Evolutionary conservation across 768 basidiomycete genomes (phyloP).

Genomic region (Tricholomella constricta): DNA sequence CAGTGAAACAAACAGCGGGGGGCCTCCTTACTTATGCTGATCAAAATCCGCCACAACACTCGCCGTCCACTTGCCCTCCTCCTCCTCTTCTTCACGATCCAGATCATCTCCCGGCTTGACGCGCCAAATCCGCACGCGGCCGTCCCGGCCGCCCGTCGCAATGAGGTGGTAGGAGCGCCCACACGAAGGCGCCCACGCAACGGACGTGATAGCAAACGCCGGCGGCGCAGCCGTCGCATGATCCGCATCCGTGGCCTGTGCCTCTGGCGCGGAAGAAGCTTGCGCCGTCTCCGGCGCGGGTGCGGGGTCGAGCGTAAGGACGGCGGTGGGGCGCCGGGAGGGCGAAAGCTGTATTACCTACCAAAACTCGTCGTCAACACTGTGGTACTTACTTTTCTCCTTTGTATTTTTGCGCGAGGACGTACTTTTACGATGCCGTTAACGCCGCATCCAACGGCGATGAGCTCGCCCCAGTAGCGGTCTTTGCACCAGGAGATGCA

Average conservation of each 20-base stretch:
- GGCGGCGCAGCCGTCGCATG: conserved; percentile 35
- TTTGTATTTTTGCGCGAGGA: neutral
- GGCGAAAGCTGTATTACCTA: conserved; percentile 77
- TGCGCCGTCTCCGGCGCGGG: conserved; percentile 18
- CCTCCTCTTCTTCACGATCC: conserved; percentile 41
- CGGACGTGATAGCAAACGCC: conserved; percentile 71
- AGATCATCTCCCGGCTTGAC: conserved; percentile 60
- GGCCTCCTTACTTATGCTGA: conserved; percentile 65
- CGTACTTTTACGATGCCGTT: conserved; percentile 76
- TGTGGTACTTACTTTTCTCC: no score
- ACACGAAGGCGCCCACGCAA: conserved; percentile 94
- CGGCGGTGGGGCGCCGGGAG: conserved; percentile 63
- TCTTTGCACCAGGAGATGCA: conserved; percentile 96
- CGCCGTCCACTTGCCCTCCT: conserved; percentile 70
- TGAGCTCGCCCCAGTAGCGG: conserved; percentile 89
- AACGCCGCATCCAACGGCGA: conserved; percentile 76
- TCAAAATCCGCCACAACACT: conserved; percentile 84
- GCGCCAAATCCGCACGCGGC: conserved; percentile 88
- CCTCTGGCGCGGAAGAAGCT: neutral
- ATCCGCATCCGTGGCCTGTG: conserved; percentile 26
- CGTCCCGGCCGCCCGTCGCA: conserved; percentile 88
- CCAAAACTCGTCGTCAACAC: no score
- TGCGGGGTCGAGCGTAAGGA: conserved; percentile 59
- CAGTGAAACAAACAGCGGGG: no score
- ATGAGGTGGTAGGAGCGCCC: conserved; percentile 94